Conservation (phyloP, 2,329 filamentous ascomycete genomes). For the Cryphonectria parasitica region DNA sequence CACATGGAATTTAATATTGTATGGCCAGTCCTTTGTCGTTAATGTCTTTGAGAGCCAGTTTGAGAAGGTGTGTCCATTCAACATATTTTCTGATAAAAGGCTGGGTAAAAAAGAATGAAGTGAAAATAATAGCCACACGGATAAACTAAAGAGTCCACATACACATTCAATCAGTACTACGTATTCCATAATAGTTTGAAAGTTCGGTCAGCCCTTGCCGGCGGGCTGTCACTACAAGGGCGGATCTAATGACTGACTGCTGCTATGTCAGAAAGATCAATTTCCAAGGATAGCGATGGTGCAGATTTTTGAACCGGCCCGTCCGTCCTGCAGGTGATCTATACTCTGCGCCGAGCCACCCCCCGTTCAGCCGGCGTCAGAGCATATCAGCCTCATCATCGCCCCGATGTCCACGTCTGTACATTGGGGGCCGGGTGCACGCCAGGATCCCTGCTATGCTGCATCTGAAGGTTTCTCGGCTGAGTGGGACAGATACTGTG, state of each 20-base stretch:
- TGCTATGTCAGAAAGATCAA: neutral
- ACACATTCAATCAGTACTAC: neutral
- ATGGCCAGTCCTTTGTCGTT: neutral
- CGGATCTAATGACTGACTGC: neutral
- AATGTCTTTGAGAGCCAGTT: neutral
- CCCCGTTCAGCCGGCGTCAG: constrained; percentile 4
- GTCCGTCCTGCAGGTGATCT: neutral
- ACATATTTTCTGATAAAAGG: no score
- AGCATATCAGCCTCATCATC: neutral
- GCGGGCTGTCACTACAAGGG: neutral
- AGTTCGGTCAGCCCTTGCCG: neutral
- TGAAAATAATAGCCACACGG: neutral
- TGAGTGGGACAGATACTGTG: neutral
- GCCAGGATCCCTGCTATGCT: neutral
- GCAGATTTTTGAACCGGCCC: neutral
- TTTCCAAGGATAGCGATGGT: neutral
- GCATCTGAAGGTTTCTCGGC: neutral
- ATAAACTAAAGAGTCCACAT: neutral
- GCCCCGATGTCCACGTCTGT: neutral
- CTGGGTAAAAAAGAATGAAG: neutral
- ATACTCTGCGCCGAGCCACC: neutral
- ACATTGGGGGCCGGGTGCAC: neutral
- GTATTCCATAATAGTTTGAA: neutral
- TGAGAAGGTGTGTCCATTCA: no score
- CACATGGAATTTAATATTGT: neutral